These are phyloP conservation scores for Nematodospora valgi DNA, from an alignment of 805 yeast genomes.

Conservation along the genomic window DNA sequence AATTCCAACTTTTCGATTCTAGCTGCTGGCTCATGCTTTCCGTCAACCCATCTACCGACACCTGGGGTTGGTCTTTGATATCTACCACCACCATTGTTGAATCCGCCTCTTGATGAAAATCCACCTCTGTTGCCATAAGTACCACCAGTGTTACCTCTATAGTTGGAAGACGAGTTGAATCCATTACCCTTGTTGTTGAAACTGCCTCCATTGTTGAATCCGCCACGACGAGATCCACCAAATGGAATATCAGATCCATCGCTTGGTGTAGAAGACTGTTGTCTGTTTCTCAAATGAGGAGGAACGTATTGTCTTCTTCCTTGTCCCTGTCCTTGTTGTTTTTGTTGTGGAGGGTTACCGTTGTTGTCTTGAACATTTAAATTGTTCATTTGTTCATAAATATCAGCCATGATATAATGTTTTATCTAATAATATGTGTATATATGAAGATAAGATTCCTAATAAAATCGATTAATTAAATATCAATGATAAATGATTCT, in stretches of 20 bases:
- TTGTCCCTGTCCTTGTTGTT: conserved; percentile 11
- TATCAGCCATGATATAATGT: conserved; percentile 50
- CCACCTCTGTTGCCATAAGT: conserved; percentile 25
- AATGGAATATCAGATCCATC: conserved; percentile 11
- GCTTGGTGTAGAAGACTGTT: conserved; percentile 10
- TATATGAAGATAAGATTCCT: too few relatives aligned
- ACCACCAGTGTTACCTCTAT: conserved; percentile 12
- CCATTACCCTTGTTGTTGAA: conserved; percentile 1
- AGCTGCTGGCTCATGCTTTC: conserved; percentile 82
- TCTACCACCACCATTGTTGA: conserved; percentile 29
- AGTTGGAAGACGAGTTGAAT: background rate
- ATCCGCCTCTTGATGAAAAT: conserved; percentile 25
- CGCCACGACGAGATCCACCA: conserved; percentile 10
- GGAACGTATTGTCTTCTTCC: conserved; percentile 47
- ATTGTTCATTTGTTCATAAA: conserved; percentile 55
- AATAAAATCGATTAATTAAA: background rate
- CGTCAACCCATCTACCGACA: conserved; percentile 83
- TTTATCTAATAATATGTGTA: too few relatives aligned
- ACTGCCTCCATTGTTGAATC: background rate
- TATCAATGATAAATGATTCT: background rate
- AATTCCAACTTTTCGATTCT: conserved; percentile 66
- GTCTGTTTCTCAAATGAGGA: conserved; percentile 46
- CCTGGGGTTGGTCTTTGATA: conserved; percentile 42
- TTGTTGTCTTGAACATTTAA: conserved; percentile 45
- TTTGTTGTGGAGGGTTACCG: conserved; percentile 5